Evolutionary conservation across 495 filamentous ascomycete genomes (phyloP), one percentile per base, ranked within the genome.

Genomic region (Talaromyces ruber): DNA sequence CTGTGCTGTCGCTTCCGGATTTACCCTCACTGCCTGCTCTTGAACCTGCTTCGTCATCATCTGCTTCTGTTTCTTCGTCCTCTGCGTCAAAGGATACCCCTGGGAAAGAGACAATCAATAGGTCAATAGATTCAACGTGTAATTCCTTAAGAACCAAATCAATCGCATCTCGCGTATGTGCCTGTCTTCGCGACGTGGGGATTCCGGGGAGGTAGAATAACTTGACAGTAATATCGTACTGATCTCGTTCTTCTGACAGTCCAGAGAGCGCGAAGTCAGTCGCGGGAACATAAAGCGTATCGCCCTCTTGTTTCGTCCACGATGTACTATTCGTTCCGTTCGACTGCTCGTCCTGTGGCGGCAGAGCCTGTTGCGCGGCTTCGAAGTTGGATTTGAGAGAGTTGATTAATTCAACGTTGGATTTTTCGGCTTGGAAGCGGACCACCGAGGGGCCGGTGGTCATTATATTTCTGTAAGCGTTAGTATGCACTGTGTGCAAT

Each of bases 181-280:
- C 75, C 63, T 78, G 78, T 61, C 92, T 82, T 59, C 84, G 74
- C 26, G 76, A 77, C 0, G 82, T 76, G 11, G 86, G 79, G 18
- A 89, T 83, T 28, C 81, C 82, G 3, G 91, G 90, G 18, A 96
- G 81, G 71, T 93, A 95, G 82, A 97, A 97, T 22, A 97, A 76
- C 70, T 97, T 97, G 47, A 91, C 86, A 0, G 93, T 97, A 70
- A 96, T 95, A 73, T 96, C 90, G 78, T 97, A 96, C 65, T 90
- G 84, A 60, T 80, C 75, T 5, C 86, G 80, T 65, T 94, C 90
- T 69, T 96, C 93, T 28, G 86, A 76, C 24, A 97, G 75, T 0
- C 88, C 86, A 16, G 84, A 82, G 34, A 79, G 71, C n/a, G 80
- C 74, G 78, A 89, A 90, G 70, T 92, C 84, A 59, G 90, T 84